These are phyloP conservation scores for Mycena crocata DNA, from an alignment of 768 basidiomycete genomes.

Conservation along the genomic window DNA sequence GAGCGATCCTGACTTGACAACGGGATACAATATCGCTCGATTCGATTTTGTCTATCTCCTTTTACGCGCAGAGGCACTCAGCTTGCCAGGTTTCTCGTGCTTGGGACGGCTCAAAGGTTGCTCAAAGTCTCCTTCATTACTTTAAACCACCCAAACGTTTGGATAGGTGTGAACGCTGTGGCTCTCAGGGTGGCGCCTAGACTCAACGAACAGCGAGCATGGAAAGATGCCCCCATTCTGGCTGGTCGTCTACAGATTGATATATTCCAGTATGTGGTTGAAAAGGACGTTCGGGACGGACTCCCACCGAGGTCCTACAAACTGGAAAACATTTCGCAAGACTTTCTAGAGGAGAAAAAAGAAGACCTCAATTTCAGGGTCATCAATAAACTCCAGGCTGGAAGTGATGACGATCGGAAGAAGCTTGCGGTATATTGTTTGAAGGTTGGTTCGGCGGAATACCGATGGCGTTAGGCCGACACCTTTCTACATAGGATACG, in stretches of 20 bases:
- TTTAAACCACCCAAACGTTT: not conserved
- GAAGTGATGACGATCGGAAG: not conserved
- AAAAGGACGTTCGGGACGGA: not conserved
- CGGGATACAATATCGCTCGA: constrained; percentile 78
- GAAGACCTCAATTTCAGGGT: not conserved
- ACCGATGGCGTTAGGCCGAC: too few species aligned
- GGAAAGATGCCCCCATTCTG: constrained; percentile 7
- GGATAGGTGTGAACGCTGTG: not conserved
- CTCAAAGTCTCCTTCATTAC: not conserved
- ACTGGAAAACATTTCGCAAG: not conserved
- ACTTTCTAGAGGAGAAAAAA: not conserved
- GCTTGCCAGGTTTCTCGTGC: not conserved
- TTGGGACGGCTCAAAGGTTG: constrained; percentile 23
- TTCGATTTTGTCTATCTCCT: constrained; percentile 84
- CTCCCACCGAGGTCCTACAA: not conserved
- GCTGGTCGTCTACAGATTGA: constrained; percentile 21
- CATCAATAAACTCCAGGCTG: constrained; percentile 1
- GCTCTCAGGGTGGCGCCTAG: not conserved
- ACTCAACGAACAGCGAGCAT: not conserved
- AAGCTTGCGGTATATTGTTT: constrained; percentile 10
- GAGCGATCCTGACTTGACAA: constrained; percentile 81
- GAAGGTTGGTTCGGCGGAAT: constrained; percentile 15
- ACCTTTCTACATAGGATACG: too few species aligned
- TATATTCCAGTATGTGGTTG: not conserved
- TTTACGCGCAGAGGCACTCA: constrained; percentile 65